These are phyloP conservation scores for Verticillium longisporum DNA, from an alignment of 2,329 filamentous ascomycete species.

Conservation along the genomic window DNA sequence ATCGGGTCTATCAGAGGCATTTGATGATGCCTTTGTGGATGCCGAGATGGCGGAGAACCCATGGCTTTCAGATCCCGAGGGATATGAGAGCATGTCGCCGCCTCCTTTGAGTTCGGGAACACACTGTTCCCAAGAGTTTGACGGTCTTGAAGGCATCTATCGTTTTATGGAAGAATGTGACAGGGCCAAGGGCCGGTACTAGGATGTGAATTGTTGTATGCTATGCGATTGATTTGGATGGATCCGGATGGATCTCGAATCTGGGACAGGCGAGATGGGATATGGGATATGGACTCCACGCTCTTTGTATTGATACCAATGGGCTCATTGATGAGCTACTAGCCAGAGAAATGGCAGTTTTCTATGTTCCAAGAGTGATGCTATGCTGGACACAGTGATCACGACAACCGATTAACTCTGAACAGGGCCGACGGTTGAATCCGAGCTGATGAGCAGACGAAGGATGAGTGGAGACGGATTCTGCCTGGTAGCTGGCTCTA, in stretches of 20 bases:
- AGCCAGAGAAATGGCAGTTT: slow-evolving; percentile 1
- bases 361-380: not conserved
- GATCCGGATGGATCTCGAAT: not conserved
- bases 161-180: slow-evolving; percentile 54
- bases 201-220: not conserved
- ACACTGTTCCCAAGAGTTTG: slow-evolving; percentile 40
- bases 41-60: slow-evolving; percentile 35
- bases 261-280: not conserved
- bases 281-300: not conserved
- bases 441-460: not conserved
- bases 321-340: not conserved
- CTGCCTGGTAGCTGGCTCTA: slow-evolving; percentile 1
- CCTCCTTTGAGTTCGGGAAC: slow-evolving; percentile 33
- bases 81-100: slow-evolving; percentile 45
- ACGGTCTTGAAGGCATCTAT: slow-evolving; percentile 52
- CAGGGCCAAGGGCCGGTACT: slow-evolving; percentile 18
- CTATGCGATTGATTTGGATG: not conserved
- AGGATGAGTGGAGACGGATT: not conserved
- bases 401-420: not conserved
- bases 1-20: slow-evolving; percentile 25
- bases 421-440: no score
- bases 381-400: not conserved
- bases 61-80: slow-evolving; percentile 40
- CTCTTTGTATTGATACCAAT: slow-evolving; percentile 2
- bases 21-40: slow-evolving; percentile 30